Evolutionary conservation across 768 basidiomycete genomes (phyloP), one percentile per base, ranked within the genome.

Genomic region (Tulasnella sp.): DNA sequence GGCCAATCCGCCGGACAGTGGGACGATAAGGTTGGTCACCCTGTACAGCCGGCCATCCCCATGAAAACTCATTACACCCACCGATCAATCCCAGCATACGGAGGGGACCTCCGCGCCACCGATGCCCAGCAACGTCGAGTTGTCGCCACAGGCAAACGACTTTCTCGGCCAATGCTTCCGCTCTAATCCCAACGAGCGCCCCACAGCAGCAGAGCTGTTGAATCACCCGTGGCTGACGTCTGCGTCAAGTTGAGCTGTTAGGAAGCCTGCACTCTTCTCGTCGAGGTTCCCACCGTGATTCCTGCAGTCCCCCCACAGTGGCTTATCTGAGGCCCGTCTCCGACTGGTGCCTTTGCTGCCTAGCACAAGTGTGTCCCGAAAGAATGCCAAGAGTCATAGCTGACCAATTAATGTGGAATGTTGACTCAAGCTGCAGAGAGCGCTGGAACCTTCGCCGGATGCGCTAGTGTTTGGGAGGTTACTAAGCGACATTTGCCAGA

Each of bases 1-100:
- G 95, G 96, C 2, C 93, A 95, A 61, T 95, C 93, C 6, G 97
- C 99, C 85, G 98, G 98, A 96, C 98, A 99, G 85, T 96, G 96
- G 51, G 98, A 99, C 80, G 99, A 98, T 88, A 94, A 95, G 88
- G 96, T 94, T 79, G 55, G 83, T 81, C 20, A 29, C 5, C 20
- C 26, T 10, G 23, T 70, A 29, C 51, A 11, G 11, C 39, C 67
- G 23, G n/a, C 6, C 51, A n/a, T n/a, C 23, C 0, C 51, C 6
- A 44, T 44, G 15, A 13, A 44, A 16, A 44, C 44, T 44, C 44
- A 44, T 44, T 44, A 5, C 51, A 51, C 11, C 23, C 23, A n/a
- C 23, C 51, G 4, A 51, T n/a, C 23, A 51, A 20, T 51, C 7
- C 5, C n/a, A 51, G 51, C 51, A 7, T 51, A 20, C 23, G 51